These are phyloP conservation scores for Beta lomatogona DNA, from an alignment of 179 eudicot species.

Conservation along the genomic window DNA sequence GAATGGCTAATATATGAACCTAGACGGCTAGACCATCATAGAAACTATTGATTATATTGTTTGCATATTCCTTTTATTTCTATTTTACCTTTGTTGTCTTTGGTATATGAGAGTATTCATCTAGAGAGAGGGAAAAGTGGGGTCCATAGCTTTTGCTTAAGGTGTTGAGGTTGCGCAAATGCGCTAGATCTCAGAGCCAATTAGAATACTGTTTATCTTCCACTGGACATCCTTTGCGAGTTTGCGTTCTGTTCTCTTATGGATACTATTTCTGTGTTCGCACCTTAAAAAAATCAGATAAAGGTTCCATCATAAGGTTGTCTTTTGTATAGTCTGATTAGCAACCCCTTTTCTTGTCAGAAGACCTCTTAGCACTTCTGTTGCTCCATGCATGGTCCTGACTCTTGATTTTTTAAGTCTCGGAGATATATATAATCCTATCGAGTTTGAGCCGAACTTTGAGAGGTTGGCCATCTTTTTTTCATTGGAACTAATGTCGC, in stretches of 20 bases:
- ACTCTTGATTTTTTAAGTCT: no score
- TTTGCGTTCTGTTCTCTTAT: not conserved
- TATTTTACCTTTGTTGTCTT: not conserved
- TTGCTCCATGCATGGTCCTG: no score
- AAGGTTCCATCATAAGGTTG: no score
- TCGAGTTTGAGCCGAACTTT: no score
- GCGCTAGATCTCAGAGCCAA: not conserved
- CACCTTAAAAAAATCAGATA: no score
- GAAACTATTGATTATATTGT: not conserved
- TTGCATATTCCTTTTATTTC: not conserved
- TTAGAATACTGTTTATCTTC: not conserved
- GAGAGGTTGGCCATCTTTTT: no score
- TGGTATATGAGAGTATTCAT: not conserved
- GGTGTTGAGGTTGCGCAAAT: not conserved
- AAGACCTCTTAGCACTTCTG: no score
- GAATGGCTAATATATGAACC: not conserved
- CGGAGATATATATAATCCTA: no score
- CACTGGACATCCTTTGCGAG: not conserved
- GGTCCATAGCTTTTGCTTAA: not conserved
- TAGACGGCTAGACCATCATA: not conserved
- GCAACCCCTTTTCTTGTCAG: no score
- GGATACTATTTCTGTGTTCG: not conserved
- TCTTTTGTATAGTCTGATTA: no score
- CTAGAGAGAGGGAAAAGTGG: not conserved
- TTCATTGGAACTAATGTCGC: no score